Conservation (phyloP, 257 asterid genomes). For the Eustoma russellianum region DNA sequence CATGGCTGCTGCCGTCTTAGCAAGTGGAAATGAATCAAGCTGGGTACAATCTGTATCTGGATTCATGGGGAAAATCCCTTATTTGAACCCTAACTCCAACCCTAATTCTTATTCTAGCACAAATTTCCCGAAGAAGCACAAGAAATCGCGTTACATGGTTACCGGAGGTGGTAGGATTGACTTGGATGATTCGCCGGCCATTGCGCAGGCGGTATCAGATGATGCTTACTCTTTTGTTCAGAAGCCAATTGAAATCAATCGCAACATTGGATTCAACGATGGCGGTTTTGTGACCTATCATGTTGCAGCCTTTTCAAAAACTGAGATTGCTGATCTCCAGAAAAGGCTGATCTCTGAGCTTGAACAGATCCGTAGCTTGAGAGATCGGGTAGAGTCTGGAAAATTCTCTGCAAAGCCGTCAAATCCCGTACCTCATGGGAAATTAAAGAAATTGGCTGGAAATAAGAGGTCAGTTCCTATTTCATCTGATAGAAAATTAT, state of each 20-base stretch:
- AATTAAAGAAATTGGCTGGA: conserved; percentile 41
- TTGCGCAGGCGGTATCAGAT: conserved; percentile 76
- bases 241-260: conserved; percentile 33
- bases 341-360: conserved; percentile 56
- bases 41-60: conserved; percentile 52
- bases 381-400: conserved; percentile 61
- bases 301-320: conserved; percentile 39
- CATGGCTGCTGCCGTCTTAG: conserved; percentile 90
- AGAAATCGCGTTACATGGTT: conserved; percentile 45
- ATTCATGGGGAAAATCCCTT: conserved; percentile 74
- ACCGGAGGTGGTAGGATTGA: conserved; percentile 32
- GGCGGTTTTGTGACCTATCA: conserved; percentile 54
- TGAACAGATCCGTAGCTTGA: conserved; percentile 63
- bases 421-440: conserved; percentile 45
- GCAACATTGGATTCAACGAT: conserved; percentile 33
- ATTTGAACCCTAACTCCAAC: conserved; percentile 59
- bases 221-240: conserved; percentile 91
- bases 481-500: conserved; percentile 29
- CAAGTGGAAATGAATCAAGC: conserved; percentile 77
- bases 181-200: conserved; percentile 44
- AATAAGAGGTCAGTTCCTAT: conserved; percentile 33
- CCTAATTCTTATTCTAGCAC: conserved; percentile 43
- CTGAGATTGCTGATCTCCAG: conserved; percentile 53
- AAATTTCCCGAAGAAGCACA: conserved; percentile 67
- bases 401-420: conserved; percentile 26